Base-by-base conservation (phyloP, 169 alveolate genomes). In the Plasmodium gonderi region DNA sequence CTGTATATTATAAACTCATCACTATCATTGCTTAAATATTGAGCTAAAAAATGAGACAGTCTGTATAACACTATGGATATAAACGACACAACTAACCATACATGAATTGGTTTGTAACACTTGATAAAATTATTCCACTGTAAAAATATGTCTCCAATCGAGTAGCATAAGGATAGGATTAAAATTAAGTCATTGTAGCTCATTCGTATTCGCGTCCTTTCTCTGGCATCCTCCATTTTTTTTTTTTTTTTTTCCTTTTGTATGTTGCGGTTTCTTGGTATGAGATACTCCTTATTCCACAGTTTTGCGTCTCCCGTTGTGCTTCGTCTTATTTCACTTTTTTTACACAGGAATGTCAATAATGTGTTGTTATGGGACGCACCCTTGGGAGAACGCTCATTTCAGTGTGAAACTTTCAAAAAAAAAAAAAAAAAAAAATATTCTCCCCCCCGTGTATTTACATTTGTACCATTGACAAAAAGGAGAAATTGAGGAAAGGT, bases 51-150 rank as follows among this genome's bases (percentile, higher is more conserved):
- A 81, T 96, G 96, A 20, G 96, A 78, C 64, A 94, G 78, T 60
- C 97, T 87, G 80, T 93, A 94, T 33, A 94, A 72, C 29, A 94
- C 74, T 65, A 96, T 94, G 38, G 97, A 91, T 29, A 91, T 92
- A 72, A 95, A 96, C 45, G 97, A 94, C 29, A 95, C 90, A 64
- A 96, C 87, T 23, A 96, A 82, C 97, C 97, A 96, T 51, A 91
- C 79, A 80, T 96, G 96, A 36, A 96, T 93, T 17, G 97, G 97
- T 85, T 93, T 91, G 36, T 92, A 68, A 76, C 97, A 96, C 5
- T 91, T 80, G 3, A 95, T 85, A 72, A 96, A 94, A 4, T 92
- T 68, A 12, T 94, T 95, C 97, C 97, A 96, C 65, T 96, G 96
- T 49, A 95, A 75, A 29, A 96, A 91, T 44, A 96, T 85, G 54